Evolutionary conservation across 2,329 filamentous ascomycete genomes (phyloP).

Genomic region (Lachnellula subtilissima): DNA sequence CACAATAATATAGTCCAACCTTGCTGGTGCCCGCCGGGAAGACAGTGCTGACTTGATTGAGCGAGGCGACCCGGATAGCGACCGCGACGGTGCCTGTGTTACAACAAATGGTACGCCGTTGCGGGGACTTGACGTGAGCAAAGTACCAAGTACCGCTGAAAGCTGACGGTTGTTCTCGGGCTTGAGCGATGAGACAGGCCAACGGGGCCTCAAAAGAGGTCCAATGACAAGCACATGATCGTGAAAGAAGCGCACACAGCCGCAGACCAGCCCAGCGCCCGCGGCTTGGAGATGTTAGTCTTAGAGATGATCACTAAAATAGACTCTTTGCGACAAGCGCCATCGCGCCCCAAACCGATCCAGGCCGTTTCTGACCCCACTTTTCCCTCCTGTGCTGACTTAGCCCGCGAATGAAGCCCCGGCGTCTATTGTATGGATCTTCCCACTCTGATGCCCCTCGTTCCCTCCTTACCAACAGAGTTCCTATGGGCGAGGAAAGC

Average conservation of each 20-base stretch:
- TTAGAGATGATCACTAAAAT: conserved; percentile 13
- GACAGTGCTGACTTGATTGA: background rate
- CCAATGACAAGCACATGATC: conserved; percentile 23
- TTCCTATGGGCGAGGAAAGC: conserved; percentile 10
- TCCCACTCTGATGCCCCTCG: background rate
- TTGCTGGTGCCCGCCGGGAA: background rate
- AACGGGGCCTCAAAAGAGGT: conserved; percentile 3
- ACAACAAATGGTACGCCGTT: conserved; percentile 10
- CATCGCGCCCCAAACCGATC: conserved; percentile 16
- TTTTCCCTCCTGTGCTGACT: conserved; percentile 5
- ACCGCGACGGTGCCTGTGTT: background rate
- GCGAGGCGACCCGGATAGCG: conserved; percentile 20
- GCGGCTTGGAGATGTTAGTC: background rate
- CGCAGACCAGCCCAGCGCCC: background rate
- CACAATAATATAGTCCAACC: background rate
- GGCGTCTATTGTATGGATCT: conserved; percentile 18
- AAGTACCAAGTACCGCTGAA: conserved; percentile 22
- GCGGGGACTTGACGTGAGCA: conserved; percentile 1
- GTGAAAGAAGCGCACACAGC: conserved; percentile 2
- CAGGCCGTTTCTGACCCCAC: conserved; percentile 11
- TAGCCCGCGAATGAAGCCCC: conserved; percentile 27
- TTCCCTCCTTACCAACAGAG: conserved; percentile 1
- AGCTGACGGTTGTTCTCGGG: conserved; percentile 19
- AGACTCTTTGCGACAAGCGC: conserved; percentile 24
- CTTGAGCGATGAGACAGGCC: conserved; percentile 12